phyloP scores from a whole-genome alignment of 768 basidiomycete genomes.

The Gyrodon lividus region DNA sequence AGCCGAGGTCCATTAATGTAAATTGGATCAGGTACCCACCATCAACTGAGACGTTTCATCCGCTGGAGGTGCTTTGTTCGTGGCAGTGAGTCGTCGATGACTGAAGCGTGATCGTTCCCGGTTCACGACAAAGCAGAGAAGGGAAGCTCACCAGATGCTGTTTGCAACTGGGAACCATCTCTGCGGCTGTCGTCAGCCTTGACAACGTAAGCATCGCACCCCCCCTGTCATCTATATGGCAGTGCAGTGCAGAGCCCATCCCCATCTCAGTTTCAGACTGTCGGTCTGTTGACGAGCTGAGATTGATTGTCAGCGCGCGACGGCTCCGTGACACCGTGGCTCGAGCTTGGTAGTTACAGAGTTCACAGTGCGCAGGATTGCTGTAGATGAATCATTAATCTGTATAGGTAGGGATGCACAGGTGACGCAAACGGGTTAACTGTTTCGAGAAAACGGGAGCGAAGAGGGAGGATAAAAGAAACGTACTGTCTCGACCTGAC shows the following conservation, averaged over 20 bases:
- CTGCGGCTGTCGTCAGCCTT: conserved; percentile 1
- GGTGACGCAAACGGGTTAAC: conserved; percentile 6
- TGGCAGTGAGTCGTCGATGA: too few species aligned
- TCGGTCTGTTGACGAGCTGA: not conserved
- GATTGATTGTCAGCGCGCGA: not conserved
- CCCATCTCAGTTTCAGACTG: not conserved
- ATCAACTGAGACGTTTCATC: too few species aligned
- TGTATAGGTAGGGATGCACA: conserved; percentile 7
- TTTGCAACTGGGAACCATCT: not conserved
- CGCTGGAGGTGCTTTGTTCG: not conserved
- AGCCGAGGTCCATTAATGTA: too few species aligned
- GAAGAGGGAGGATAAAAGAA: conserved; percentile 13
- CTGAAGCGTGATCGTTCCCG: not conserved
- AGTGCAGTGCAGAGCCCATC: conserved; percentile 5
- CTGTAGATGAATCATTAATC: not conserved
- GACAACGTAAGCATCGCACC: conserved; percentile 3
- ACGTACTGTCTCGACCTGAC: not conserved
- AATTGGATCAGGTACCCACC: too few species aligned
- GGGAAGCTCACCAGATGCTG: too few species aligned
- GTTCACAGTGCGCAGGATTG: not conserved
- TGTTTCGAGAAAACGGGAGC: conserved; percentile 1
- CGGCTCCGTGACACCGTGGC: not conserved
- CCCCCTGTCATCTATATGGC: conserved; percentile 4
- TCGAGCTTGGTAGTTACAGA: conserved; percentile 4
- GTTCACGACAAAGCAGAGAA: not conserved